Evolutionary conservation across 192 early-diverging fungal genomes (phyloP).

Genomic region (Dimargaris verticillata): DNA sequence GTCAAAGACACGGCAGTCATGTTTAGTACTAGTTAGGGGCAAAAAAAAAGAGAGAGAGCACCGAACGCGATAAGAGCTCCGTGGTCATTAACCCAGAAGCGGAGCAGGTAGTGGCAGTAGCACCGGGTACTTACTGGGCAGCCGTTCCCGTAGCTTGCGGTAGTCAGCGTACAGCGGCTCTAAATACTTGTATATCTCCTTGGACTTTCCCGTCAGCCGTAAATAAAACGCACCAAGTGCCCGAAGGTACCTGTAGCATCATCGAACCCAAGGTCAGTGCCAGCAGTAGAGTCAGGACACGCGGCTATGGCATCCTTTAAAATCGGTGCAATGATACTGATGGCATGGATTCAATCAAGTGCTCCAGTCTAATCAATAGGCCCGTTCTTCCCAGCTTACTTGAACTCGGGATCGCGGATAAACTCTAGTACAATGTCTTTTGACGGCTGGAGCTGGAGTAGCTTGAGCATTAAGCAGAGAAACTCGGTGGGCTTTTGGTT

Average conservation of each 20-base stretch:
- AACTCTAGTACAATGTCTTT: slow-evolving; percentile 71
- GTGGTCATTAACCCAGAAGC: too few relatives aligned
- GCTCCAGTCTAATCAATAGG: too few relatives aligned
- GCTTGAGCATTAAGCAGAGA: slow-evolving; percentile 70
- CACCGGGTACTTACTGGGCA: background rate
- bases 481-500: slow-evolving; percentile 82
- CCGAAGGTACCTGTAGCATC: slow-evolving; percentile 34
- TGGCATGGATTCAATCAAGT: too few relatives aligned
- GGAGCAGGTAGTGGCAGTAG: too few relatives aligned
- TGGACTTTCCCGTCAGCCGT: slow-evolving; percentile 54
- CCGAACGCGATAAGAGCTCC: too few relatives aligned
- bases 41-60: too few relatives aligned
- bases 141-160: slow-evolving; percentile 54
- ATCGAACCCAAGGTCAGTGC: too few relatives aligned
- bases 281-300: too few relatives aligned
- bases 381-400: slow-evolving; percentile 21
- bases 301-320: too few relatives aligned
- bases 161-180: slow-evolving; percentile 78
- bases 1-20: too few relatives aligned
- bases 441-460: slow-evolving; percentile 86
- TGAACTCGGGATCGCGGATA: slow-evolving; percentile 65
- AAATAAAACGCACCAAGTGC: slow-evolving; percentile 83
- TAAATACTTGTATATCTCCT: slow-evolving; percentile 68
- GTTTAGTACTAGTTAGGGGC: too few relatives aligned
- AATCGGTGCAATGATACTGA: too few relatives aligned